Base-by-base conservation (phyloP, 2,329 filamentous ascomycete genomes). In the Zasmidium cellare region DNA sequence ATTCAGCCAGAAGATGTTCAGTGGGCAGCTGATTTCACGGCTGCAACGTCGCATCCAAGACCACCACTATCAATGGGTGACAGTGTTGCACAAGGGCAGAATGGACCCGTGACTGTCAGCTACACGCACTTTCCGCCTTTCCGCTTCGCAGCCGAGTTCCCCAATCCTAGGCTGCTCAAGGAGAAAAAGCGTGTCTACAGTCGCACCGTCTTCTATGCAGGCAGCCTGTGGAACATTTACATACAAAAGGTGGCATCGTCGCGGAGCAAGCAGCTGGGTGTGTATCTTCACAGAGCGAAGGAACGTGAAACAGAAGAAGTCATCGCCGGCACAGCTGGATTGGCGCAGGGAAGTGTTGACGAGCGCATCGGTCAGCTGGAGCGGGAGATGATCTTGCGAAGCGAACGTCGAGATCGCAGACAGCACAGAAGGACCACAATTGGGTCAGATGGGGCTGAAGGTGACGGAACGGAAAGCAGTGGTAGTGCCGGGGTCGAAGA, bases 211-310 rank as follows among this genome's bases (percentile, higher is more conserved):
- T 84, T 83, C 65, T 85, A 85, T 59, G 82, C 82, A 3, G 83
- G 83, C 2, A 81, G 77, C 18, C 71, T 84, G 16, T 85, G 83
- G 83, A 85, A 85, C 62, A 81, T 85, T n/a, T 85, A 85, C 67
- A 84, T 85, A 11, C 83, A 85, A 64, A 83, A 84, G 59, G 80
- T 84, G 1, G 77, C 80, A 9, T 81, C 79, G 0, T 76, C 77
- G 1, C 83, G 83, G 62, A 81, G 78, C 53, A 80, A 82, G 11
- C 82, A 85, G 64, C 74, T 85, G 1, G 83, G 82, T 14, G 82
- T 85, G 3, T 85, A 85, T 60, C 74, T 85, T 2, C 82, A 85
- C 64, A 79, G 82, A 46, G 82, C 81, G 5, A 84, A 84, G 64
- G 82, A 84, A 58, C 76, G 79, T 22, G 80, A 84, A 54, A 74